Conservation (phyloP, 345 rosid genomes). For the Hibiscus trionum region DNA sequence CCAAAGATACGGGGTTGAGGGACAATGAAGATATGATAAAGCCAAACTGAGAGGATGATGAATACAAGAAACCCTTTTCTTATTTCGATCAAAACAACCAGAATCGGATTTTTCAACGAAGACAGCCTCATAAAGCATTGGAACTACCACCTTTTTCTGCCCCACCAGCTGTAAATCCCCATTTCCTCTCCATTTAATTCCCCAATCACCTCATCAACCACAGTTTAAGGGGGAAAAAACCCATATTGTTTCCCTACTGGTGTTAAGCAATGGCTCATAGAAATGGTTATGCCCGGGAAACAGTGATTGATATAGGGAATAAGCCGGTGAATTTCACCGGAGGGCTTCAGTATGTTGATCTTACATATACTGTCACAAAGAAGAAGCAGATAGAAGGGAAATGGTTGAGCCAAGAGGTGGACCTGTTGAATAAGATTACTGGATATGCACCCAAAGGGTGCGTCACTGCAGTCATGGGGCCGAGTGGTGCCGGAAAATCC, state of each 20-base stretch:
- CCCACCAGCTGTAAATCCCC: constrained; percentile 22
- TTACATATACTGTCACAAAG: constrained; percentile 48
- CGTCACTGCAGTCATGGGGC: constrained; percentile 67
- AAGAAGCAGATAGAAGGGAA: constrained; percentile 38
- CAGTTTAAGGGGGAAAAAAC: constrained; percentile 8
- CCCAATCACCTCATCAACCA: neutral
- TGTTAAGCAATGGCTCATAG: constrained; percentile 20
- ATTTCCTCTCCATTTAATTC: constrained; percentile 16
- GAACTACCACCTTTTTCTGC: neutral
- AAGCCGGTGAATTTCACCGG: constrained; percentile 32
- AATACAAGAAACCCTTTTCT: neutral
- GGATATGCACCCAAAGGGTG: constrained; percentile 63
- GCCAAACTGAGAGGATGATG: constrained; percentile 1
- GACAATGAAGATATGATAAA: neutral
- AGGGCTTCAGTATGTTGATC: constrained; percentile 43
- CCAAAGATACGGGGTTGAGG: neutral
- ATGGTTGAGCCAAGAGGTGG: constrained; percentile 38
- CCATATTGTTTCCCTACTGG: neutral
- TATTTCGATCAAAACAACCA: constrained; percentile 7
- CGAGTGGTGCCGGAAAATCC: constrained; percentile 69
- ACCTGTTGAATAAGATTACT: constrained; percentile 44
- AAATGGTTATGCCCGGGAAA: constrained; percentile 16
- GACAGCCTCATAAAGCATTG: neutral
- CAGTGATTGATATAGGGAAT: constrained; percentile 31
- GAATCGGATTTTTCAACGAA: constrained; percentile 8